A percentile compares a stretch with the other conserved stretches of the same genome.
Evolutionary conservation across 805 yeast species (phyloP).

Genomic region (Saccharomycopsis capsularis): DNA sequence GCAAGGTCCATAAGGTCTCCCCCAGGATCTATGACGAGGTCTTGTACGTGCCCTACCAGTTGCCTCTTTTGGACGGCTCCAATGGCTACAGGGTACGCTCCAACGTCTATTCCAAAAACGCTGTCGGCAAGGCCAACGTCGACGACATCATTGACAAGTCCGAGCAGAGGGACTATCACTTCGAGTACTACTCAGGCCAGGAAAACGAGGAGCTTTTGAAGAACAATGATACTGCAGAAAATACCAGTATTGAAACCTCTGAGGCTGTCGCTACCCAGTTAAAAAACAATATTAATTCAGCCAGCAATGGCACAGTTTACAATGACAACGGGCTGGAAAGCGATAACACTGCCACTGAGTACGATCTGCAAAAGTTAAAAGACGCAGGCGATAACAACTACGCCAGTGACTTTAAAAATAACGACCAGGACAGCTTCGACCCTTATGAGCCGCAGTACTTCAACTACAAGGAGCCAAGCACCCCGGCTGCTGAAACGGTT

Average conservation of each 20-base stretch:
- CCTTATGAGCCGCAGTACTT: slow-evolving; percentile 92
- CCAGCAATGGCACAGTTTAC: slow-evolving; percentile 1
- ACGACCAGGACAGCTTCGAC: slow-evolving; percentile 51
- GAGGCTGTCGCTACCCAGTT: slow-evolving; percentile 24
- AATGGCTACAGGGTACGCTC: slow-evolving; percentile 73
- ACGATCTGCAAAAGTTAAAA: slow-evolving; percentile 17
- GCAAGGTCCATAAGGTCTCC: slow-evolving; percentile 67
- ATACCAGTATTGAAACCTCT: slow-evolving; percentile 20
- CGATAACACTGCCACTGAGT: slow-evolving; percentile 20
- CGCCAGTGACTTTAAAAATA: slow-evolving; percentile 31
- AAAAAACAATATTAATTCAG: not conserved
- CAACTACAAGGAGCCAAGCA: slow-evolving; percentile 36
- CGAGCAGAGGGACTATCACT: slow-evolving; percentile 87
- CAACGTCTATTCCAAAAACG: slow-evolving; percentile 38
- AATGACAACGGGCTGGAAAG: not conserved
- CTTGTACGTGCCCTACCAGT: slow-evolving; percentile 80
- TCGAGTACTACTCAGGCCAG: slow-evolving; percentile 76
- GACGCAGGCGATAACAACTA: slow-evolving; percentile 10
- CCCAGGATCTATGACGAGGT: slow-evolving; percentile 90
- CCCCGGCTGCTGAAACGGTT: slow-evolving; percentile 4
- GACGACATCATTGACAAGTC: slow-evolving; percentile 72
- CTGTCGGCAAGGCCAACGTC: slow-evolving; percentile 42
- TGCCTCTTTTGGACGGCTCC: slow-evolving; percentile 81
- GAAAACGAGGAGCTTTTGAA: slow-evolving; percentile 34
- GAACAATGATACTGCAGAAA: not conserved